These are phyloP conservation scores for Torrubiella hemipterigena DNA, from an alignment of 2,329 filamentous ascomycete species.

Conservation along the genomic window DNA sequence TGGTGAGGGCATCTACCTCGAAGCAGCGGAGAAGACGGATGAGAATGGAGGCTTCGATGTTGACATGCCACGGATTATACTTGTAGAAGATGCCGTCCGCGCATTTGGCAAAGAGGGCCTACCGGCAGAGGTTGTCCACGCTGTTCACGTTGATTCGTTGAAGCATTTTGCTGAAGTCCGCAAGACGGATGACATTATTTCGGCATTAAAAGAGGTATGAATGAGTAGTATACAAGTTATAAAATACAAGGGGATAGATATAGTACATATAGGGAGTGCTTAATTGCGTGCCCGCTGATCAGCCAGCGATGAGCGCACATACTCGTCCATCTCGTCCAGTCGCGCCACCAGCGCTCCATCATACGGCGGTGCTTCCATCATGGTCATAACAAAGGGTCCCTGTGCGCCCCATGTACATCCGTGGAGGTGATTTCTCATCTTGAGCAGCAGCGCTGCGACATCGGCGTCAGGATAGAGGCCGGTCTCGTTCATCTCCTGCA, in stretches of 20 bases:
- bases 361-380: conserved; percentile 23
- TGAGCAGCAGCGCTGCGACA: conserved; percentile 13
- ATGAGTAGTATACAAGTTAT: no score
- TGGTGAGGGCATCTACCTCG: conserved; percentile 5
- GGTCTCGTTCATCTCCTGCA: conserved; percentile 54
- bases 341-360: conserved; percentile 15
- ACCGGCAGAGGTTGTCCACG: conserved; percentile 6
- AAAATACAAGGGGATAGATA: not conserved
- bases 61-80: conserved; percentile 8
- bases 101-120: conserved; percentile 7
- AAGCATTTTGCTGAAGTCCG: conserved; percentile 7
- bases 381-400: conserved; percentile 24
- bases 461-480: conserved; percentile 44
- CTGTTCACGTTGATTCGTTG: conserved; percentile 7
- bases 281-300: conserved; percentile 2
- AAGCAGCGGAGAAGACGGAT: not conserved
- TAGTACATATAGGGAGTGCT: conserved; percentile 2
- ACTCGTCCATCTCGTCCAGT: conserved; percentile 13
- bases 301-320: conserved; percentile 4
- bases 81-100: conserved; percentile 8
- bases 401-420: conserved; percentile 23
- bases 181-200: conserved; percentile 2
- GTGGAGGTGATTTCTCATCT: conserved; percentile 20
- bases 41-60: conserved; percentile 5
- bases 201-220: no score